Percentiles rank a stretch among this genome's conserved stretches.
phyloP scores from a whole-genome alignment of 352 stramenopile genomes.

The Globisporangium barbulae region DNA sequence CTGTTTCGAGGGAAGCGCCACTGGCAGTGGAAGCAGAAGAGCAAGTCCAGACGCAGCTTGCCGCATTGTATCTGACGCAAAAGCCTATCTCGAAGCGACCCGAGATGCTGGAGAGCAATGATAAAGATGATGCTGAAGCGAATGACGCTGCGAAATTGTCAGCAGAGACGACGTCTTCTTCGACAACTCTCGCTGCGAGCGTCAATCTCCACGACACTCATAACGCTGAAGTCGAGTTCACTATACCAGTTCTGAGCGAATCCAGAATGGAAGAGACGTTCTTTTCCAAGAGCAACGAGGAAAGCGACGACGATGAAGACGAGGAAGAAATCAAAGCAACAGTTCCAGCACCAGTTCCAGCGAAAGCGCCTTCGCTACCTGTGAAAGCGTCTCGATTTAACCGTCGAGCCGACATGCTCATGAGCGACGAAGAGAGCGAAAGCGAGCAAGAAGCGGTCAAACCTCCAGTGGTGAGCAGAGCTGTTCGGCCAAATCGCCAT shows the following conservation, averaged over 20 bases:
- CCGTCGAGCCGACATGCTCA: background rate
- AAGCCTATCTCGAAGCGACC: background rate
- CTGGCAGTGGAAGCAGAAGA: background rate
- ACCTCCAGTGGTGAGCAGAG: background rate
- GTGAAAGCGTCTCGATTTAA: background rate
- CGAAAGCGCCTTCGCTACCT: background rate
- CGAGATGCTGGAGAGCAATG: constrained; percentile 28
- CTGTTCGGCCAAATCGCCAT: background rate
- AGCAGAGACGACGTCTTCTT: background rate
- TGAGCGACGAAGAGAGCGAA: constrained; percentile 14
- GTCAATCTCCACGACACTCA: background rate
- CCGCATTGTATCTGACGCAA: background rate
- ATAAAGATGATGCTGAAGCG: constrained; percentile 13
- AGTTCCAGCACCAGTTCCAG: background rate
- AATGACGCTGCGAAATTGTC: background rate
- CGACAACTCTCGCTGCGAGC: background rate
- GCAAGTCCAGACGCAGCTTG: background rate
- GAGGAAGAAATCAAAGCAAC: background rate
- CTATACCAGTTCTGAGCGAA: background rate
- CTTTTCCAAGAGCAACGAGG: constrained; percentile 3
- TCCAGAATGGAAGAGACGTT: background rate
- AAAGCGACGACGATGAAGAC: constrained; percentile 1
- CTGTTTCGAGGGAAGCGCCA: background rate
- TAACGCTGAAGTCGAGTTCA: background rate
- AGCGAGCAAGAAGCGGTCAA: background rate